phyloP scores from a whole-genome alignment of 2,329 filamentous ascomycete species.

The Coleophoma cylindrospora region DNA sequence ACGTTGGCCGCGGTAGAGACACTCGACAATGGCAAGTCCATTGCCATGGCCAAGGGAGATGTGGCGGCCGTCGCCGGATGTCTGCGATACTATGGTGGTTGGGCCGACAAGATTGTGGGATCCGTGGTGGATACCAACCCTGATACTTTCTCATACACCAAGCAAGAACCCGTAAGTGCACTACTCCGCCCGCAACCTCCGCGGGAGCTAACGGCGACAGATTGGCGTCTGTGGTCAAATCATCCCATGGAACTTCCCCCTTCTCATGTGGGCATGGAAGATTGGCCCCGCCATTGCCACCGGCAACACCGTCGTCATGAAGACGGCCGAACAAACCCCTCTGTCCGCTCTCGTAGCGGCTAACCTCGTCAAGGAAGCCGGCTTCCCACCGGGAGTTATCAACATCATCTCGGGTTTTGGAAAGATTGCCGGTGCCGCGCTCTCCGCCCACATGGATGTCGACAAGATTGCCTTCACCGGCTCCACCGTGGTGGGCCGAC shows the following conservation, averaged over 20 bases:
- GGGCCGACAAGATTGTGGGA: conserved; percentile 67
- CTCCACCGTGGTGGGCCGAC: conserved; percentile 54
- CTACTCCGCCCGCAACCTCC: neutral
- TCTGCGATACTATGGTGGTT: conserved; percentile 78
- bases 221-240: conserved; percentile 67
- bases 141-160: conserved; percentile 63
- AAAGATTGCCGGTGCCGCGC: conserved; percentile 59
- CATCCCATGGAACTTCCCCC: conserved; percentile 69
- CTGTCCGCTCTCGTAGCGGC: conserved; percentile 50
- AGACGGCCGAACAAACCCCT: conserved; percentile 59
- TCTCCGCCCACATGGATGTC: conserved; percentile 58
- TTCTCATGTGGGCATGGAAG: conserved; percentile 65
- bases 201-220: conserved; percentile 9
- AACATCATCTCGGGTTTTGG: conserved; percentile 64
- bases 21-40: conserved; percentile 82
- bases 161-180: conserved; percentile 55
- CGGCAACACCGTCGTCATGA: conserved; percentile 55
- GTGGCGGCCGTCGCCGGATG: conserved; percentile 61
- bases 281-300: conserved; percentile 54
- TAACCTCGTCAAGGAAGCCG: conserved; percentile 54
- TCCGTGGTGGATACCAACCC: conserved; percentile 62
- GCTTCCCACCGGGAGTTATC: conserved; percentile 60
- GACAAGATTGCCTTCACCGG: conserved; percentile 66
- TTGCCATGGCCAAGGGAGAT: conserved; percentile 72
- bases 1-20: conserved; percentile 78